Conservation (phyloP, 2,329 filamentous ascomycete species). For the Cryphonectria radicalis region DNA sequence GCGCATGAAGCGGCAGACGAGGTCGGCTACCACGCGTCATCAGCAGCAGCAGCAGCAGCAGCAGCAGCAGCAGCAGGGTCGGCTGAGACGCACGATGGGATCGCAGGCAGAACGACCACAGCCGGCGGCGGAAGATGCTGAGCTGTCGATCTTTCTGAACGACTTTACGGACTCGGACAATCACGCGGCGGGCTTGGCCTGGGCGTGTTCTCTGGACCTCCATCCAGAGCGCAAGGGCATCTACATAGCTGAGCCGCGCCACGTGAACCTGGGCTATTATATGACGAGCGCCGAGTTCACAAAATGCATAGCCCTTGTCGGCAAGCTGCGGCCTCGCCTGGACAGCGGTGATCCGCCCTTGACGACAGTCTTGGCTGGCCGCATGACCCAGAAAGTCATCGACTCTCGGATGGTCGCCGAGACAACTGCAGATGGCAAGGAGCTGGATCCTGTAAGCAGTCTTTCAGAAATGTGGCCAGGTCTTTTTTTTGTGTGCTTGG, state of each 20-base stretch:
- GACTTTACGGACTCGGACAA: conserved; percentile 30
- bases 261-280: conserved; percentile 28
- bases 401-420: conserved; percentile 12
- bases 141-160: conserved; percentile 26
- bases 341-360: conserved; percentile 19
- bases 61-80: conserved; percentile 14
- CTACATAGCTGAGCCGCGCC: conserved; percentile 29
- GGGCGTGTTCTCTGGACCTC: conserved; percentile 12
- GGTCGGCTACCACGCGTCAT: conserved; percentile 19
- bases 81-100: conserved; percentile 19
- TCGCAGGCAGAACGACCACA: conserved; percentile 10
- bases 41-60: conserved; percentile 12
- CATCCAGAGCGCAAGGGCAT: conserved; percentile 20
- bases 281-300: conserved; percentile 25
- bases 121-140: not conserved
- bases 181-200: conserved; percentile 25
- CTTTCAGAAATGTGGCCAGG: not conserved
- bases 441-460: not conserved
- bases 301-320: conserved; percentile 18
- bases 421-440: not conserved
- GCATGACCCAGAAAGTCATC: conserved; percentile 21
- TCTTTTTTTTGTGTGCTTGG: not conserved
- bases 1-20: conserved; percentile 23
- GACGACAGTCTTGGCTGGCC: conserved; percentile 23
- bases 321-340: conserved; percentile 11